Evolutionary conservation across 495 filamentous ascomycete species (phyloP).

Genomic region (Letharia lupina): DNA sequence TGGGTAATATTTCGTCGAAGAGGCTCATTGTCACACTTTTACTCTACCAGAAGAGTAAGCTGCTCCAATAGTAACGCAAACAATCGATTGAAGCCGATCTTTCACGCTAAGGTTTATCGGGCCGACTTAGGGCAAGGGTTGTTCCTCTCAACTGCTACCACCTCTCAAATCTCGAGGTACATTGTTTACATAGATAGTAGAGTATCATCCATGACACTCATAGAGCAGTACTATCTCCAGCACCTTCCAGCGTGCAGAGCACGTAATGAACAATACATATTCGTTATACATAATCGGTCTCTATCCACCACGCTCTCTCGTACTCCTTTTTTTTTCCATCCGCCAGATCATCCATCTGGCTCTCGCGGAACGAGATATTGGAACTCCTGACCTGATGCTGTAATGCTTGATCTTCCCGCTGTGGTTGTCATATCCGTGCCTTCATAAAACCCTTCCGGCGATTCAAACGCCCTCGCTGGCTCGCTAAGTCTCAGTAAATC

Average conservation of each 20-base stretch:
- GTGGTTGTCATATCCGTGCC: conserved; percentile 10
- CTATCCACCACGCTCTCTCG: not conserved
- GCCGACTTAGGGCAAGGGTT: not conserved
- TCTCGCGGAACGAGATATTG: not conserved
- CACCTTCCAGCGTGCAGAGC: not conserved
- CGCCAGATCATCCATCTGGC: not conserved
- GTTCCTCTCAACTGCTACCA: too few species aligned
- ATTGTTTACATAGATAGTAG: not conserved
- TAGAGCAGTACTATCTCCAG: not conserved
- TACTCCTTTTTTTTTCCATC: not conserved
- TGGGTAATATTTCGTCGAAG: not conserved
- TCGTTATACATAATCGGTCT: not conserved
- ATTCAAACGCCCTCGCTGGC: conserved; percentile 17
- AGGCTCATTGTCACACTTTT: not conserved
- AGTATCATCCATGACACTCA: not conserved
- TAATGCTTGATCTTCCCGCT: not conserved
- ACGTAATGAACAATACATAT: not conserved
- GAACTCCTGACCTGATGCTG: conserved; percentile 5
- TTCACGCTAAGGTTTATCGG: not conserved
- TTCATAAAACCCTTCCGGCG: conserved; percentile 11
- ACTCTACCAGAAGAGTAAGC: not conserved
- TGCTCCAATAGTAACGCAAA: not conserved
- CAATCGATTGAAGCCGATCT: not conserved
- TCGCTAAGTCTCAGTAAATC: conserved; percentile 6
- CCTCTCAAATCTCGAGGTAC: not conserved